Evolutionary conservation across 2,329 filamentous ascomycete species (phyloP), one percentile per base, ranked within the genome.

Genomic region (Phymatotrichopsis omnivora): DNA sequence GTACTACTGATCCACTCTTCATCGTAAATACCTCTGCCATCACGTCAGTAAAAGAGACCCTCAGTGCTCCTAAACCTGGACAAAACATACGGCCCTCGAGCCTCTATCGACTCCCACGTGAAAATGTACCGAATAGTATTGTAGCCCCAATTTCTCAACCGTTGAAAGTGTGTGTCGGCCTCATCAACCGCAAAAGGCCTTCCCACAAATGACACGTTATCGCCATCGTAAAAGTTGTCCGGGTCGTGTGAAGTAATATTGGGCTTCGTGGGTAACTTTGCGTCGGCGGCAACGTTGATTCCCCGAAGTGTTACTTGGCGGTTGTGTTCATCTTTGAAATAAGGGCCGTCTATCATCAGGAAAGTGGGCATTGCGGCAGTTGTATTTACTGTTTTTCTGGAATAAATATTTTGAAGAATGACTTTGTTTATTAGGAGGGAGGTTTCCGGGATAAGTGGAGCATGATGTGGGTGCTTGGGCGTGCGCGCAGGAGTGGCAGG

Each of bases 41-140:
- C n/a, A n/a, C n/a, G n/a, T n/a, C n/a, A n/a, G 10, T 11, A 19
- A 8, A 35, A 22, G 7, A 39, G 19, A 14, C 14, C 11, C 22
- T n/a, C 20, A 12, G 2, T 14, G 7, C 14, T 24, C 25, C 23
- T 22, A n/a, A 6, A 10, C 14, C 8, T 23, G 14, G 16, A 23
- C 8, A 27, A 20, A 40, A 53, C 52, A 27, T 53, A 55, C 52
- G 93, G 91, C 0, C 89, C 89, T 1, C 78, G 79, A 47, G 91
- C 82, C 65, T 98, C 91, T 62, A 98, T 82, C n/a, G 91, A 89
- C 65, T 98, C 91, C 91, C 91, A 98, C 0, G 91, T 96, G 62
- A 96, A 98, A 57, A 98, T 71, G 64, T 98, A 98, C 61, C 91
- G 76, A 56, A 98, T 87, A 0, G 85, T 87, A 64, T 96, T 98